Evolutionary conservation across 108 stramenopile species (phyloP).

Genomic region (Schizochytrium sp.): DNA sequence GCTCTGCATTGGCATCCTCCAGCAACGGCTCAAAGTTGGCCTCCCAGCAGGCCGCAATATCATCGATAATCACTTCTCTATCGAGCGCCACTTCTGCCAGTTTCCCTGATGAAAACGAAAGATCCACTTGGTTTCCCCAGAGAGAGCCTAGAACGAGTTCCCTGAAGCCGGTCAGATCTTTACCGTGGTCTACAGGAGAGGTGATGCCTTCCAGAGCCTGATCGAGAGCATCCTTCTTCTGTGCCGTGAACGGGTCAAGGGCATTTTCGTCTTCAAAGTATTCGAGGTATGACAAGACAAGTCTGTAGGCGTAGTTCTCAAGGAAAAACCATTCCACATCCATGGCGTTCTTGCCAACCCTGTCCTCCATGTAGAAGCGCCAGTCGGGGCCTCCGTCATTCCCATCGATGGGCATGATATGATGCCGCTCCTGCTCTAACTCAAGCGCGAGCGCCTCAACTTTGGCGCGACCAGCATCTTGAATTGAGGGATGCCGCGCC

Average conservation of each 20-base stretch:
- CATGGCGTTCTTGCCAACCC: slow-evolving; percentile 30
- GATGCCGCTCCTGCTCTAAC: slow-evolving; percentile 18
- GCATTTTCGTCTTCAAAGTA: slow-evolving; percentile 32
- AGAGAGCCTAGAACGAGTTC: slow-evolving; percentile 28
- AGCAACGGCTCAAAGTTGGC: slow-evolving; percentile 16
- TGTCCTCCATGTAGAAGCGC: slow-evolving; percentile 5
- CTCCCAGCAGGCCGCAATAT: slow-evolving; percentile 12
- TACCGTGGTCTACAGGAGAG: slow-evolving; percentile 7
- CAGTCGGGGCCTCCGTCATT: slow-evolving; percentile 53
- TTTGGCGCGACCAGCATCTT: slow-evolving; percentile 7
- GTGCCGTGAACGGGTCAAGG: slow-evolving; percentile 24
- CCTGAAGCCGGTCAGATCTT: background rate
- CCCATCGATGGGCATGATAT: slow-evolving; percentile 36
- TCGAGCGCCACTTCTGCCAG: background rate
- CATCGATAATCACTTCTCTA: background rate
- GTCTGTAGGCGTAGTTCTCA: slow-evolving; percentile 46
- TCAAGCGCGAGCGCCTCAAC: slow-evolving; percentile 10
- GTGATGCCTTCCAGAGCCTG: background rate
- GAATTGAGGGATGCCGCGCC: background rate
- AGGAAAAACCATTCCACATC: slow-evolving; percentile 46
- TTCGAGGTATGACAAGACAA: background rate
- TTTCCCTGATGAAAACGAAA: slow-evolving; percentile 51
- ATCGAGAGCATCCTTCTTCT: slow-evolving; percentile 17
- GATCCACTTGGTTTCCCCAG: slow-evolving; percentile 57
- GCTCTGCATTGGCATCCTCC: background rate